A percentile compares a stretch with the other conserved stretches of the same genome.
Conservation (phyloP, 106 monocot genomes). For the Narthecium ossifragum region DNA sequence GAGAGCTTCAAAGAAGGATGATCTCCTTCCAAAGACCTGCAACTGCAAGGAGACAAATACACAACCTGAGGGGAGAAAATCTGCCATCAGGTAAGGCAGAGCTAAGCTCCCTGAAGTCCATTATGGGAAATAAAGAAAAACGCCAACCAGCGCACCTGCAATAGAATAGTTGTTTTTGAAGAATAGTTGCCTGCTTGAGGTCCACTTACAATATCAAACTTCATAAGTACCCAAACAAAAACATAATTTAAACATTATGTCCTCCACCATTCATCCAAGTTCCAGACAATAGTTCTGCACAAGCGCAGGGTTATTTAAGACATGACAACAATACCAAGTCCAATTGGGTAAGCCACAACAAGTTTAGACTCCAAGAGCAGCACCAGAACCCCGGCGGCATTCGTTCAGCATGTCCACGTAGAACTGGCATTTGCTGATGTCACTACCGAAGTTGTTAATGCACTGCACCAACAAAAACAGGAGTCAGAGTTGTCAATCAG, state of each 20-base stretch:
- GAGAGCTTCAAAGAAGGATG: too few species aligned
- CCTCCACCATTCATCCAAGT: background rate
- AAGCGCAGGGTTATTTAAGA: background rate
- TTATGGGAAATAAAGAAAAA: too few species aligned
- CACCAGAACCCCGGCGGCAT: conserved; percentile 58
- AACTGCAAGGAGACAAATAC: too few species aligned
- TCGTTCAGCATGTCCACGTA: conserved; percentile 91
- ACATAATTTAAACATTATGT: background rate
- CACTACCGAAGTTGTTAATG: conserved; percentile 67
- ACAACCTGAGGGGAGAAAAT: too few species aligned
- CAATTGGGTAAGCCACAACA: background rate
- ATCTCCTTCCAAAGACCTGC: too few species aligned
- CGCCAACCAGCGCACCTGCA: too few species aligned
- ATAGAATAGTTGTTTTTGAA: too few species aligned
- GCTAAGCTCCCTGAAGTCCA: too few species aligned
- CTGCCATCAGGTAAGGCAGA: too few species aligned
- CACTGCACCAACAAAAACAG: conserved; percentile 40
- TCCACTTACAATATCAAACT: too few species aligned
- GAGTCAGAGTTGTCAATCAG: too few species aligned
- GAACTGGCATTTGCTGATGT: conserved; percentile 92
- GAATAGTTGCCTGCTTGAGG: too few species aligned
- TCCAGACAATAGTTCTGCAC: background rate
- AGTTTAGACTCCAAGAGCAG: conserved; percentile 18
- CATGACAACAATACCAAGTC: background rate
- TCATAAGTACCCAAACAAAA: background rate